A percentile compares a stretch with the other conserved stretches of the same genome.
Conservation (phyloP, 2,329 filamentous ascomycete species). For the Dothideomycetes sp. region DNA sequence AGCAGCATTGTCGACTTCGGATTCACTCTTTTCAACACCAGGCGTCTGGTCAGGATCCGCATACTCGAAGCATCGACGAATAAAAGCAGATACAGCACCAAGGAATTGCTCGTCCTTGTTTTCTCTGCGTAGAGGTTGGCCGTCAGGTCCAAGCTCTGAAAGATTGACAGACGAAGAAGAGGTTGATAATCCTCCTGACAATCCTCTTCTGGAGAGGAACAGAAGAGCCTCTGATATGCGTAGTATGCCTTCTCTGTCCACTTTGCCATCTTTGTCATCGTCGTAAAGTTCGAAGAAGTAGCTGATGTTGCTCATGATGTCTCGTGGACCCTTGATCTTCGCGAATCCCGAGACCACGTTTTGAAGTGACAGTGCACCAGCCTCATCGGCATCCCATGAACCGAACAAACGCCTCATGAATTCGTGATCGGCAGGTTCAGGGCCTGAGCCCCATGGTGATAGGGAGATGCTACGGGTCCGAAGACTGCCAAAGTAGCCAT, state of each 20-base stretch:
- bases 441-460: constrained; percentile 48
- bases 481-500: constrained; percentile 45
- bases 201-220: constrained; percentile 80
- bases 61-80: constrained; percentile 93
- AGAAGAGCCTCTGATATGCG: constrained; percentile 88
- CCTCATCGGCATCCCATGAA: constrained; percentile 74
- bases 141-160: constrained; percentile 19
- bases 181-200: constrained; percentile 64
- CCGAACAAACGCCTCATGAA: constrained; percentile 82
- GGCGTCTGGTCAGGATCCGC: constrained; percentile 70
- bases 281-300: constrained; percentile 99
- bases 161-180: constrained; percentile 48
- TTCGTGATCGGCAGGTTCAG: constrained; percentile 80
- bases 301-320: constrained; percentile 95
- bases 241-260: constrained; percentile 90
- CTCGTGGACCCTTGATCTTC: constrained; percentile 80
- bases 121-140: constrained; percentile 26
- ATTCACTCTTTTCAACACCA: constrained; percentile 15
- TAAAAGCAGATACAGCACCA: constrained; percentile 89
- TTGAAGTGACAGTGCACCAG: constrained; percentile 70
- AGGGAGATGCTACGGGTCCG: constrained; percentile 29
- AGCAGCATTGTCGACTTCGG: constrained; percentile 22
- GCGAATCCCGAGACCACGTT: constrained; percentile 88
- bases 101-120: constrained; percentile 79
- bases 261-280: constrained; percentile 78